Base-by-base conservation (phyloP, 805 yeast species). In the Schwanniomyces sp. region DNA sequence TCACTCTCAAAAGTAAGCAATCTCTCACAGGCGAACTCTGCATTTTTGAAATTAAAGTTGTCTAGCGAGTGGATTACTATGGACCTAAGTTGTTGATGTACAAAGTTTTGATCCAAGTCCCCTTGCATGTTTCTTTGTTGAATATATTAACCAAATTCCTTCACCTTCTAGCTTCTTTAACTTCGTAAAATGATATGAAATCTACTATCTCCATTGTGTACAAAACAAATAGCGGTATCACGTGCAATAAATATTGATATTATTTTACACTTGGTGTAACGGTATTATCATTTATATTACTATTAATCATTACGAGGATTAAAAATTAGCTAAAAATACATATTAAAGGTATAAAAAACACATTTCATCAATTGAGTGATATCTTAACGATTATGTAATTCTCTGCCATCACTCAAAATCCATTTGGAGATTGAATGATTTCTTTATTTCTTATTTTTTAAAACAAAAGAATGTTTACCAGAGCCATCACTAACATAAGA, bases 1-100 rank as follows among this genome's bases (percentile, higher is more conserved):
- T 74, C 64, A n/a, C 74, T 72, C 41, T 76, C 76, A 43, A 81
- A 78, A 1, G 96, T 89, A 29, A 86, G 66, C 18, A 90, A 71
- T 53, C 96, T 74, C 63, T 94, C 98, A 14, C 91, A 82, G 4
- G 92, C 84, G 67, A 94, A 89, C 59, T 85, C 91, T 1, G 98
- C 97, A 25, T 91, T 86, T 11, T 74, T 68, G 40, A 79, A 69
- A 50, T 87, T 76, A 59, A 84, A 90, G 49, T 80, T 79, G 56
- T 89, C 96, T 34, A 90, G 64, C 10, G 86, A 79, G 57, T 88
- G 86, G 62, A 88, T 69, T n/a, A 86, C 75, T 2, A 78, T 67
- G 9, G 85, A 76, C 46, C 86, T 72, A 40, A 84, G 75, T 49
- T 81, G 70, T 49, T 72, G 77, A 43, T 60, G 62, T 10, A 39